Percentiles rank a stretch among this genome's conserved stretches.
These are phyloP conservation scores for Mallotus repandus DNA, from an alignment of 441 rosid species.

Conservation along the genomic window DNA sequence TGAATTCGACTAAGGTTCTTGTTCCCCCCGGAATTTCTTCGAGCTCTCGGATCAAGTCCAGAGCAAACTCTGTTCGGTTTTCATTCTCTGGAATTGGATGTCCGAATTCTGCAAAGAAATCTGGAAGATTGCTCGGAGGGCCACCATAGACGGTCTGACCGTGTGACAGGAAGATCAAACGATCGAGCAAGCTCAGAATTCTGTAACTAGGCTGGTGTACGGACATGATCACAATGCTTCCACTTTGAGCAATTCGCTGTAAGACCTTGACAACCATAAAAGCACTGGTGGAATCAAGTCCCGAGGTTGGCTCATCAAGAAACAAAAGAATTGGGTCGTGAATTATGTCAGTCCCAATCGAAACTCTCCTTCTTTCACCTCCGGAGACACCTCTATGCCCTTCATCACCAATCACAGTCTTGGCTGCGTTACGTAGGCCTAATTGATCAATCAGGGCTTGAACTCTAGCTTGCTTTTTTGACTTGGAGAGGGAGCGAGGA, in stretches of 20 bases:
- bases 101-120: slow-evolving; percentile 52
- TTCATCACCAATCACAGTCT: slow-evolving; percentile 75
- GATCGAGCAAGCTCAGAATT: slow-evolving; percentile 57
- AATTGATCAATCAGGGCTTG: slow-evolving; percentile 71
- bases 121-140: slow-evolving; percentile 43
- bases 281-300: slow-evolving; percentile 73
- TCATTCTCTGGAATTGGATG: slow-evolving; percentile 72
- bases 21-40: slow-evolving; percentile 64
- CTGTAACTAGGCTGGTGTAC: slow-evolving; percentile 76
- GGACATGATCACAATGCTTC: slow-evolving; percentile 73
- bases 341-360: slow-evolving; percentile 66
- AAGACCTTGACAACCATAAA: slow-evolving; percentile 75
- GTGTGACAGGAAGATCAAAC: slow-evolving; percentile 60
- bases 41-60: slow-evolving; percentile 64
- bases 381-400: slow-evolving; percentile 79
- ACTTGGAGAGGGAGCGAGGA: slow-evolving; percentile 59
- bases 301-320: slow-evolving; percentile 76
- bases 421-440: slow-evolving; percentile 59
- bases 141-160: slow-evolving; percentile 62
- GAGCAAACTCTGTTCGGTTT: slow-evolving; percentile 64
- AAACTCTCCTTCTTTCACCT: slow-evolving; percentile 76
- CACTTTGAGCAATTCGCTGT: slow-evolving; percentile 69
- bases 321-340: slow-evolving; percentile 78
- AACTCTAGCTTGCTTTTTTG: slow-evolving; percentile 58
- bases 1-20: slow-evolving; percentile 50